Base-by-base conservation (phyloP, 2,329 filamentous ascomycete genomes). In the Waltergamsia citrina region DNA sequence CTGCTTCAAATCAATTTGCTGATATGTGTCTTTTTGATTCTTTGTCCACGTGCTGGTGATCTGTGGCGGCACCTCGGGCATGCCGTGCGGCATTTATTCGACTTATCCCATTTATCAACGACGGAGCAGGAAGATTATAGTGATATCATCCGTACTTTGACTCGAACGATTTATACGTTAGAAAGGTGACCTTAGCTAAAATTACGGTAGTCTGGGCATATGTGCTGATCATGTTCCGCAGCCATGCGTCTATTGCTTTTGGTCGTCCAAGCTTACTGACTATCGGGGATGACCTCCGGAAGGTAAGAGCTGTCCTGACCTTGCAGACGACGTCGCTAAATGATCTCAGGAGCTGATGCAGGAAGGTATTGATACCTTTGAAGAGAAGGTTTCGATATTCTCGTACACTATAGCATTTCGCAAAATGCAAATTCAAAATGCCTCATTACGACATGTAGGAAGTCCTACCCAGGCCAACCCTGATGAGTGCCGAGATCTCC, bases 161-260 rank as follows among this genome's bases (percentile, higher is more conserved):
- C 41, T 10, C 34, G 41, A 18, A 43, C 41, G 11, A 29, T 43
- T 17, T 43, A 41, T 34, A 37, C 33, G 26, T 25, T 43, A 10
- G 41, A 43, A 11, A 37, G 41, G 41, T 43, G 26, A 10, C 34
- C 19, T 15, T 21, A 22, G 25, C 16, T n/a, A 7, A 19, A 6
- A 21, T 12, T 23, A 15, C 4, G n/a, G 28, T 16, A 6, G 15
- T 24, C n/a, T 32, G 28, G 14, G 10, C 10, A 3, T 12, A 32
- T 14, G 6, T 15, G 25, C 29, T 32, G 22, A 33, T 15, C 11
- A 23, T 6, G n/a, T 18, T 20, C 5, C 17, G 31, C 12, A 42
- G 38, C 17, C 33, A 38, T 28, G 39, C 39, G 14, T 41, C 41
- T 4, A 39, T 39, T 14, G 41, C 39, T 10, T 38, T 37, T 31